These are phyloP conservation scores for Suhomyces faveliae DNA, from an alignment of 805 yeast species.

Conservation along the genomic window DNA sequence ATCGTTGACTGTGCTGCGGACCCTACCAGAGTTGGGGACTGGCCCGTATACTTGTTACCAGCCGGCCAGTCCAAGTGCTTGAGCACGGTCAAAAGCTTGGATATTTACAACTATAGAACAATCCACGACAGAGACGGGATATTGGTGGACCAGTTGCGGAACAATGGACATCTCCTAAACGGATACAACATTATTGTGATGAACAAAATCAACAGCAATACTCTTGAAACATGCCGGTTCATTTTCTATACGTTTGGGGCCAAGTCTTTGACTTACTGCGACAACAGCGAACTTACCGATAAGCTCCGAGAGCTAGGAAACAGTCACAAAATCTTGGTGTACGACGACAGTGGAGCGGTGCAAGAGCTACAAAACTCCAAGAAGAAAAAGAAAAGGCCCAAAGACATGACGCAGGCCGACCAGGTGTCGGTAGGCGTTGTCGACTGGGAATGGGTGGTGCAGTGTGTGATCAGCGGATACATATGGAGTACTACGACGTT, in stretches of 20 bases:
- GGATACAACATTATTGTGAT: conserved; percentile 36
- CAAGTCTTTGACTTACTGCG: conserved; percentile 16
- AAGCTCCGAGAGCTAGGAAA: conserved; percentile 6
- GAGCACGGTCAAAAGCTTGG: conserved; percentile 45
- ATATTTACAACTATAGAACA: conserved; percentile 43
- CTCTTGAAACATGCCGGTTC: conserved; percentile 39
- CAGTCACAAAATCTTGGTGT: conserved; percentile 18
- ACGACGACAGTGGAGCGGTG: conserved; percentile 22
- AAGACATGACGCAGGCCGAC: conserved; percentile 1
- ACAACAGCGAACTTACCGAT: conserved; percentile 9
- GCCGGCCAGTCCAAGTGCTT: conserved; percentile 63
- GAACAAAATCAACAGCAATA: conserved; percentile 24
- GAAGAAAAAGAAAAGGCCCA: conserved; percentile 2
- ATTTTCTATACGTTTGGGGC: conserved; percentile 49
- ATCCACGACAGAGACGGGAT: conserved; percentile 30
- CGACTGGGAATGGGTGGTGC: conserved; percentile 69
- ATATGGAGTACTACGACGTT: conserved; percentile 27
- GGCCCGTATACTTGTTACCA: conserved; percentile 62
- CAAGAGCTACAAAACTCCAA: neutral
- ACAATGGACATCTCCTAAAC: conserved; percentile 36
- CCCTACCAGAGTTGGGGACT: conserved; percentile 25
- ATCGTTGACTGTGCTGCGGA: conserved; percentile 48
- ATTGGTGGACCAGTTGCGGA: conserved; percentile 42
- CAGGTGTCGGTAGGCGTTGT: conserved; percentile 27
- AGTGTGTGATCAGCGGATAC: conserved; percentile 48